These are phyloP conservation scores for Ambispora gerdemannii DNA, from an alignment of 192 early-diverging fungal genomes.

Conservation along the genomic window DNA sequence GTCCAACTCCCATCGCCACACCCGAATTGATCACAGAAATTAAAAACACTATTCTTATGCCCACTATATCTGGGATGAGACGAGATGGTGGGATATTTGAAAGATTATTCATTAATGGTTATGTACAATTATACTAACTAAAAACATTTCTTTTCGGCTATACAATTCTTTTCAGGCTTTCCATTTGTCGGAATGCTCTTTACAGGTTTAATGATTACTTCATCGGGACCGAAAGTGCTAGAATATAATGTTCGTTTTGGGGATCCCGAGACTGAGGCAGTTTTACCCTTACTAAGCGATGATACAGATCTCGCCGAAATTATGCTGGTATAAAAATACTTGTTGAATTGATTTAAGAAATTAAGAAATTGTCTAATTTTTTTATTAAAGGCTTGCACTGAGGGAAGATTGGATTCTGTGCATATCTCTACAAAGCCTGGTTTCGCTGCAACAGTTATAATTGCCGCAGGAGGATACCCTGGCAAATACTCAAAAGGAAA, in stretches of 20 bases:
- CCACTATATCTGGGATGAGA: constrained; percentile 95
- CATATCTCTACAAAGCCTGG: constrained; percentile 65
- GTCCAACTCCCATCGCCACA: constrained; percentile 90
- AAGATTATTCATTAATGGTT: constrained; percentile 6
- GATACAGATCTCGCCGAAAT: constrained; percentile 84
- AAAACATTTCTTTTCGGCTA: not conserved
- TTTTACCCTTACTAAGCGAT: constrained; percentile 85
- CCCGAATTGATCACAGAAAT: constrained; percentile 67
- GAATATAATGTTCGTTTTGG: constrained; percentile 99
- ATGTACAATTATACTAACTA: not conserved
- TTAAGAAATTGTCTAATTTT: too few species aligned
- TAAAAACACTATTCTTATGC: constrained; percentile 78
- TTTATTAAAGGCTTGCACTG: constrained; percentile 61
- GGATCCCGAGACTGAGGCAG: constrained; percentile 96
- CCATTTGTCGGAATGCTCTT: constrained; percentile 98
- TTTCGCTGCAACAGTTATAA: constrained; percentile 87
- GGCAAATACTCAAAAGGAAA: constrained; percentile 80
- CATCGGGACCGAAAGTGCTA: constrained; percentile 86
- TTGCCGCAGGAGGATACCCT: constrained; percentile 93
- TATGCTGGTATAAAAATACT: constrained; percentile 53
- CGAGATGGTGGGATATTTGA: constrained; percentile 58
- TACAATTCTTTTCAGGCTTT: constrained; percentile 45
- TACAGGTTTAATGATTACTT: constrained; percentile 94
- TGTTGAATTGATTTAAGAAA: too few species aligned
- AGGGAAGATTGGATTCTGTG: constrained; percentile 89